Base-by-base conservation (phyloP, 164 flowering plant species). In the Akebia trifoliata region DNA sequence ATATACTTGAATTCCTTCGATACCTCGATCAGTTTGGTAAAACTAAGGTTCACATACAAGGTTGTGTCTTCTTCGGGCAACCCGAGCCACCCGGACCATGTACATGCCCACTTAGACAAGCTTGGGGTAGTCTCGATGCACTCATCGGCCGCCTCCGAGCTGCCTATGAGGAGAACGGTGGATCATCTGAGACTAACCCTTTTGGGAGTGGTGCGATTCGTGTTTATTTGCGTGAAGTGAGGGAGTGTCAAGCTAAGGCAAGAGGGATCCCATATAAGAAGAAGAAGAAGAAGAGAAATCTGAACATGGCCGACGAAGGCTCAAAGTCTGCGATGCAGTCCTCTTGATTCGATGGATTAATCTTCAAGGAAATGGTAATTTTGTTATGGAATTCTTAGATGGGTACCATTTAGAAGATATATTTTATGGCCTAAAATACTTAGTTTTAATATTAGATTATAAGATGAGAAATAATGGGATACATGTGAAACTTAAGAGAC, bases 61-160 rank as follows among this genome's bases (percentile, higher is more conserved):
- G 74, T 15, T 75, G 79, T 43, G 50, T 56, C 35, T 75, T 75
- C 59, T 75, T 60, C 38, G 79, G 79, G 26, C 72, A 69, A 47
- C 76, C 79, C 4, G 79, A 75, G 30, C 79, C 79, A 3, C 79
- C 79, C 2, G 79, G 72, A 24, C 79, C 79, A 18, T 75, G 79
- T 45, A 61, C 76, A 22, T 75, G 79, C 54, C 79, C 79, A 12
- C 66, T 75, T 2, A 64, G 72, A 53, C 78, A 74, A 62, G 77
- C 77, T 52, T 73, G 77, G 77, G 77, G 77, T 4, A 69, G 74
- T 52, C 68, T 73, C 8, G 77, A 74, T 21, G 68, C 77, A 0
- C 68, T 74, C 9, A 74, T 74, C 17, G 77, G 77, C 20, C 66
- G 78, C 40, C 78, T 74, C 30, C 35, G 78, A 50, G 78, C 78